Conservation (phyloP, 2,329 filamentous ascomycete genomes). For the Fusarium humuli region DNA sequence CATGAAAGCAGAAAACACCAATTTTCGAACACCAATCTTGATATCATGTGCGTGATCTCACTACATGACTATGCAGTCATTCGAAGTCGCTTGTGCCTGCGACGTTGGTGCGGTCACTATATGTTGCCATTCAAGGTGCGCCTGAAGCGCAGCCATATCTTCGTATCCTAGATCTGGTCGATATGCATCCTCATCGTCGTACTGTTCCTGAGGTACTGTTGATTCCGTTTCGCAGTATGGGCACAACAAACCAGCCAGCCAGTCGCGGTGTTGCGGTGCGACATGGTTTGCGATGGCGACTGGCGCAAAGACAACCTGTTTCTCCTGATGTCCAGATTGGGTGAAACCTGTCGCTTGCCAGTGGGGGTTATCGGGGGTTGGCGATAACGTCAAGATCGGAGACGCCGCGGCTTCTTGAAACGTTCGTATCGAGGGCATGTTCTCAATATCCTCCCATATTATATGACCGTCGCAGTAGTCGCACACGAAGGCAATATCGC, state of each 20-base stretch:
- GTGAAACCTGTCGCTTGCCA: conserved; percentile 65
- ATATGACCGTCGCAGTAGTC: conserved; percentile 72
- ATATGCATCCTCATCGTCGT: conserved; percentile 64
- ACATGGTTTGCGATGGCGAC: conserved; percentile 69
- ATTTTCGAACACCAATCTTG: not conserved
- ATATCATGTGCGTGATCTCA: conserved; percentile 9
- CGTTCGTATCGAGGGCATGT: conserved; percentile 61
- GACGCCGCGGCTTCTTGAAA: conserved; percentile 46
- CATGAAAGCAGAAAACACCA: conserved; percentile 10
- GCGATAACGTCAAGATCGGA: conserved; percentile 41
- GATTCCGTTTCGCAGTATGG: conserved; percentile 68
- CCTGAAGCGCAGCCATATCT: conserved; percentile 61
- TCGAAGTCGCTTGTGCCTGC: conserved; percentile 49
- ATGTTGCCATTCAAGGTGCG: conserved; percentile 69
- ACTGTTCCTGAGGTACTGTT: conserved; percentile 55
- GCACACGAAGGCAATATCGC: conserved; percentile 68
- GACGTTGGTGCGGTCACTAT: conserved; percentile 54
- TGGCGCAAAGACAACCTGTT: conserved; percentile 67
- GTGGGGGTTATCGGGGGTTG: conserved; percentile 52
- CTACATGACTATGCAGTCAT: conserved; percentile 62
- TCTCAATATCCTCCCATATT: conserved; percentile 67
- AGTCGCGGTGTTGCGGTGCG: conserved; percentile 62
- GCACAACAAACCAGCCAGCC: conserved; percentile 64
- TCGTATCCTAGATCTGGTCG: conserved; percentile 64
- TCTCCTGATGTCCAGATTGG: conserved; percentile 56